Conservation (phyloP, 345 rosid species). For the Leavenworthia alabamica region DNA sequence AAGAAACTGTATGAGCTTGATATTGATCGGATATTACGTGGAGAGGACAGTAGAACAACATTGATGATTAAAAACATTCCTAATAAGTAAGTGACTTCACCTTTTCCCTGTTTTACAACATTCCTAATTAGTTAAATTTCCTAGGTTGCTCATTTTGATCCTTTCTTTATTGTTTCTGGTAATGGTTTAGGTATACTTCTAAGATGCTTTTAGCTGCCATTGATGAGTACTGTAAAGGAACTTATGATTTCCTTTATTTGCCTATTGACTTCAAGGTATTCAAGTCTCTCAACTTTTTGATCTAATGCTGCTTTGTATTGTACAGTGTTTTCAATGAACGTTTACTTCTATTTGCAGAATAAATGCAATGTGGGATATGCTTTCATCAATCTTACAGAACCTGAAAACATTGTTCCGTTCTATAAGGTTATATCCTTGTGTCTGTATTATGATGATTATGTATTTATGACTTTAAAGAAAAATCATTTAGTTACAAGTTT, state of each 20-base stretch:
- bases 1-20: slow-evolving; percentile 90
- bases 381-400: slow-evolving; percentile 75
- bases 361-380: slow-evolving; percentile 94
- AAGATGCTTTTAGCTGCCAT: slow-evolving; percentile 81
- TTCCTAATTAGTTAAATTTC: not conserved
- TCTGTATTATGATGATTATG: not conserved
- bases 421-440: slow-evolving; percentile 39
- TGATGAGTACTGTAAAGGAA: slow-evolving; percentile 68
- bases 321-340: not conserved
- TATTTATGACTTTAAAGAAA: not conserved
- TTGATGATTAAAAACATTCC: slow-evolving; percentile 97
- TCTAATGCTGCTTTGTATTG: not conserved
- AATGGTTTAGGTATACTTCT: slow-evolving; percentile 54
- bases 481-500: slow-evolving; percentile 3
- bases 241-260: slow-evolving; percentile 69
- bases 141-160: not conserved
- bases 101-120: not conserved
- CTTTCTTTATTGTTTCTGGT: not conserved
- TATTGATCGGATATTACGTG: slow-evolving; percentile 60
- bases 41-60: slow-evolving; percentile 80
- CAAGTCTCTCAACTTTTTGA: slow-evolving; percentile 2
- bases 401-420: slow-evolving; percentile 64
- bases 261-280: slow-evolving; percentile 78
- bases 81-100: slow-evolving; percentile 57
- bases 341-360: slow-evolving; percentile 43